phyloP scores from a whole-genome alignment of 345 rosid genomes.

The Abelmoschus esculentus region DNA sequence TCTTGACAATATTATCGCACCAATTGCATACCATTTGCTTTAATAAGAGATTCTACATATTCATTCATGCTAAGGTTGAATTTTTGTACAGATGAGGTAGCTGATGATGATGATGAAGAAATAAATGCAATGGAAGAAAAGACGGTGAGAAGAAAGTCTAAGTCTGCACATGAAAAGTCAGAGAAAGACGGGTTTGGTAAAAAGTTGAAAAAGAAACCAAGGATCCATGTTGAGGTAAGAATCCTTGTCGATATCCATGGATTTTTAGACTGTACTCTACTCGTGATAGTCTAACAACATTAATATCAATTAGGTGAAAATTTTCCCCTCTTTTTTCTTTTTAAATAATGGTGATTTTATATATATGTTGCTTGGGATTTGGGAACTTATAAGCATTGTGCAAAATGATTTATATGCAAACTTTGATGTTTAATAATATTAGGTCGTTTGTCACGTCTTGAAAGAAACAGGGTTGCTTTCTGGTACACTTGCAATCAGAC shows the following conservation, averaged over 20 bases:
- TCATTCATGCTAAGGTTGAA: neutral
- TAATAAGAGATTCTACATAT: neutral
- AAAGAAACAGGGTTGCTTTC: neutral
- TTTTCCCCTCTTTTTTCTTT: neutral
- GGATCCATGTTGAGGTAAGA: constrained; percentile 77
- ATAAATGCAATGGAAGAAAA: constrained; percentile 30
- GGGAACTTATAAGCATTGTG: neutral
- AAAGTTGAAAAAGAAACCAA: constrained; percentile 62
- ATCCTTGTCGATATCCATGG: neutral
- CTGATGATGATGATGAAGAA: constrained; percentile 25
- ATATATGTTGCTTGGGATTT: neutral
- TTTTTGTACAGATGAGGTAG: constrained; percentile 20
- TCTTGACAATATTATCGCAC: neutral
- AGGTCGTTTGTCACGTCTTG: neutral
- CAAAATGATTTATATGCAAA: neutral
- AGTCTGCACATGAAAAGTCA: constrained; percentile 25
- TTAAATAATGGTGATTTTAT: neutral
- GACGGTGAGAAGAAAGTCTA: constrained; percentile 28
- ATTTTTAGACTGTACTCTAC: too few relatives aligned
- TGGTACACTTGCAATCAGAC: too few relatives aligned
- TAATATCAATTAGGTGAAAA: neutral
- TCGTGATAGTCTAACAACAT: neutral
- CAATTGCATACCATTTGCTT: neutral
- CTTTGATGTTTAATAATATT: neutral
- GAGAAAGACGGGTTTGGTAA: constrained; percentile 35